These are phyloP conservation scores for Venturia effusa DNA, from an alignment of 2,329 filamentous ascomycete species.

Conservation along the genomic window DNA sequence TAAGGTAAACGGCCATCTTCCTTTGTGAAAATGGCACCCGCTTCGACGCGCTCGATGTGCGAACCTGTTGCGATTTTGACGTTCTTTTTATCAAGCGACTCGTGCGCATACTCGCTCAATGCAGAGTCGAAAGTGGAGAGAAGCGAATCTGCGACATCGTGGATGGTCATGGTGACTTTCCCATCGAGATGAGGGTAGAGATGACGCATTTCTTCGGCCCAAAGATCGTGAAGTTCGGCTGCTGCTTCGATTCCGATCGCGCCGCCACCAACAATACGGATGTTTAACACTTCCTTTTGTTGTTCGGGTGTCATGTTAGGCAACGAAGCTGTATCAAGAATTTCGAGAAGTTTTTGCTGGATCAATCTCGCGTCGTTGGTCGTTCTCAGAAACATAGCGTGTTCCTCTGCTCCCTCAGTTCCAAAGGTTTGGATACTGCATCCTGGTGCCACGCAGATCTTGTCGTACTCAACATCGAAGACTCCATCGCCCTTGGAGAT, in stretches of 20 bases:
- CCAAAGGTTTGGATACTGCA: slow-evolving; percentile 28
- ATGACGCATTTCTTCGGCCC: slow-evolving; percentile 26
- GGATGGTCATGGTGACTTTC: slow-evolving; percentile 31
- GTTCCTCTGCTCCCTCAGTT: slow-evolving; percentile 28
- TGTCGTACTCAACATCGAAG: slow-evolving; percentile 33
- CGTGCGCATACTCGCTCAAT: slow-evolving; percentile 31
- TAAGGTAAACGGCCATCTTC: slow-evolving; percentile 25
- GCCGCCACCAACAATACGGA: slow-evolving; percentile 32
- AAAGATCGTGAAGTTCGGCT: slow-evolving; percentile 34
- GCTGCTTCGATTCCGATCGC: slow-evolving; percentile 33
- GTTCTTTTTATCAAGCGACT: slow-evolving; percentile 24
- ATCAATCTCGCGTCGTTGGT: slow-evolving; percentile 25
- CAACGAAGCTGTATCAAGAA: slow-evolving; percentile 26
- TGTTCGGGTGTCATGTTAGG: slow-evolving; percentile 20
- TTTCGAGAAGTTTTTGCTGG: slow-evolving; percentile 26
- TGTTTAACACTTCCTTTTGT: slow-evolving; percentile 25
- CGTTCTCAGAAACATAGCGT: slow-evolving; percentile 29
- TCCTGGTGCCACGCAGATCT: slow-evolving; percentile 32
- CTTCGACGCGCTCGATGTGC: slow-evolving; percentile 27
- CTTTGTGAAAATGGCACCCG: slow-evolving; percentile 24
- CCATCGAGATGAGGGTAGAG: slow-evolving; percentile 31
- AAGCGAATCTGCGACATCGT: slow-evolving; percentile 33
- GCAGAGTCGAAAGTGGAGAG: slow-evolving; percentile 31
- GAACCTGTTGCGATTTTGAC: slow-evolving; percentile 30
- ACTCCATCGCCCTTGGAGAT: slow-evolving; percentile 12